phyloP scores from a whole-genome alignment of 2,329 filamentous ascomycete genomes.

The Cephalotrichum gorgonifer region DNA sequence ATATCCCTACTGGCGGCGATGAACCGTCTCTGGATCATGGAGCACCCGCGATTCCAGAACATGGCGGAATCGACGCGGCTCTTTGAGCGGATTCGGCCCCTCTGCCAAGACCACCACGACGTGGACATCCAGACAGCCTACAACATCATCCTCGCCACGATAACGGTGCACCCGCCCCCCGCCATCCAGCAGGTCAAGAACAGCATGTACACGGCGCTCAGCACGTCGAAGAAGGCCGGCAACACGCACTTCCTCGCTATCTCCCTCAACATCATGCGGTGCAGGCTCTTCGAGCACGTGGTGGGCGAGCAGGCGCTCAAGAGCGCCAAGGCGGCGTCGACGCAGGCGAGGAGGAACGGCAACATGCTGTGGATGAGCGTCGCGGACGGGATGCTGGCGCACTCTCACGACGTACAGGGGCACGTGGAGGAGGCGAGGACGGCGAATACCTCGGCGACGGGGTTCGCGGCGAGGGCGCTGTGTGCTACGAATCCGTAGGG shows the following conservation, averaged over 20 bases:
- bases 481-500: background rate
- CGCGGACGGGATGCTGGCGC: constrained; percentile 65
- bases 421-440: constrained; percentile 33
- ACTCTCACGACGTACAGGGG: constrained; percentile 65
- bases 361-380: constrained; percentile 73
- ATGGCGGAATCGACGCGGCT: constrained; percentile 49
- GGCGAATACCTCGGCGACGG: constrained; percentile 29
- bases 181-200: constrained; percentile 71
- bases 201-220: constrained; percentile 63
- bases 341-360: constrained; percentile 58
- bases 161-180: constrained; percentile 48
- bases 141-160: constrained; percentile 62
- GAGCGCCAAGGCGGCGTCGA: constrained; percentile 58
- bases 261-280: constrained; percentile 75
- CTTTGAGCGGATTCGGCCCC: constrained; percentile 54
- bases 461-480: constrained; percentile 7
- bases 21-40: constrained; percentile 64
- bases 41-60: constrained; percentile 46
- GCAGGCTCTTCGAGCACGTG: constrained; percentile 70
- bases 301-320: constrained; percentile 73
- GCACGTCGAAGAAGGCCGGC: constrained; percentile 54
- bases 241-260: constrained; percentile 79
- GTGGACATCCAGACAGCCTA: constrained; percentile 69
- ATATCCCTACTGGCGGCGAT: constrained; percentile 56
- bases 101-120: constrained; percentile 61